These are phyloP conservation scores for Acarospora socialis DNA, from an alignment of 2,329 filamentous ascomycete species.

Conservation along the genomic window DNA sequence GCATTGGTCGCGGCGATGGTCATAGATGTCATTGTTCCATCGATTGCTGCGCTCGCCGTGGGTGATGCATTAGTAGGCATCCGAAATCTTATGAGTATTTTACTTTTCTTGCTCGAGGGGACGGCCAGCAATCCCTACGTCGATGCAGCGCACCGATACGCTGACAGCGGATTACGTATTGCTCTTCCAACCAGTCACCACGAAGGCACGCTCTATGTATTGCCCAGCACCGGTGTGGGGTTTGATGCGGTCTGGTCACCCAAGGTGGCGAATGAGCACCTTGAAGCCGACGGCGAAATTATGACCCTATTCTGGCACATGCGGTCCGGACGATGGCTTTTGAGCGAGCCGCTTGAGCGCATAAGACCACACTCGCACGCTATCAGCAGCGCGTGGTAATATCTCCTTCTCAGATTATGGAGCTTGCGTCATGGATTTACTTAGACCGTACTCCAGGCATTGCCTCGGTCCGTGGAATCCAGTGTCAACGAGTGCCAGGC, in stretches of 20 bases:
- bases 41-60: too few species aligned
- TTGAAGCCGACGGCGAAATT: constrained; percentile 1
- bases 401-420: neutral
- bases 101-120: too few species aligned
- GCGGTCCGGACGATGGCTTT: constrained; percentile 1
- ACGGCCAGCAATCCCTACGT: too few species aligned
- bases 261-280: constrained; percentile 1
- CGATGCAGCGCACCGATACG: constrained; percentile 1
- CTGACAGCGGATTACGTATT: constrained; percentile 1
- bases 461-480: neutral
- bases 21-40: too few species aligned
- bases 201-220: constrained; percentile 2
- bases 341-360: neutral
- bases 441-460: neutral
- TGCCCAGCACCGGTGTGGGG: neutral
- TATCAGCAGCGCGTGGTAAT: neutral
- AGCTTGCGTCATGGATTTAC: constrained; percentile 1
- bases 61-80: too few species aligned
- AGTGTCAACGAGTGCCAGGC: neutral
- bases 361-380: neutral
- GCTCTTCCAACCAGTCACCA: constrained; percentile 3
- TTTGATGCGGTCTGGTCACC: constrained; percentile 2
- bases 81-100: too few species aligned
- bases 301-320: constrained; percentile 1
- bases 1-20: too few species aligned